These are phyloP conservation scores for Picea abies DNA, from an alignment of 83 land plant species.

Conservation along the genomic window DNA sequence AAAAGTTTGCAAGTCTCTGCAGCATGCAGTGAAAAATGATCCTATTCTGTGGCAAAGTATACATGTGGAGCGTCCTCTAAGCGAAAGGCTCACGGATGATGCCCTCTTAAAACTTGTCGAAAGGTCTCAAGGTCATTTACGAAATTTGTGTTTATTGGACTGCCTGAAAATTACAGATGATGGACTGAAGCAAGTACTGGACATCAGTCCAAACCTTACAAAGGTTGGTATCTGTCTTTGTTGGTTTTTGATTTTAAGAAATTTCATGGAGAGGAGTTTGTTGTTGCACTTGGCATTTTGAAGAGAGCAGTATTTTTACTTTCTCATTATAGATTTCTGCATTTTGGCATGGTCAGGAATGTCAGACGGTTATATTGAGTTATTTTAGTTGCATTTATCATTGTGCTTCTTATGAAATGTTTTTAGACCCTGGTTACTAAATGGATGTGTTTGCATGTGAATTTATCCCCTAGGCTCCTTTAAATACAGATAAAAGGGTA, in stretches of 20 bases:
- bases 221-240: constrained; percentile 20
- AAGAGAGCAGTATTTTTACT: no score
- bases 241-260: background rate
- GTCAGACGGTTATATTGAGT: background rate
- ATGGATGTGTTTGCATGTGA: background rate
- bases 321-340: background rate
- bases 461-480: background rate
- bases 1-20: constrained; percentile 49
- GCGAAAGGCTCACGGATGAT: constrained; percentile 57
- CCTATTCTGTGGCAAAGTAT: constrained; percentile 50
- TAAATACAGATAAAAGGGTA: background rate
- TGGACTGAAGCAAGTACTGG: constrained; percentile 53
- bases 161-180: constrained; percentile 55
- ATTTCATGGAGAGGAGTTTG: background rate
- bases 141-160: constrained; percentile 43
- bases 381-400: background rate
- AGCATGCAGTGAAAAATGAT: constrained; percentile 40
- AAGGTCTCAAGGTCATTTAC: constrained; percentile 58
- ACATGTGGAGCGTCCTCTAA: constrained; percentile 36
- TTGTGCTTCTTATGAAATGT: background rate
- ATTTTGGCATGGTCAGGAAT: background rate
- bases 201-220: constrained; percentile 40
- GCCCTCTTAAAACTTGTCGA: constrained; percentile 40
- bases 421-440: background rate
- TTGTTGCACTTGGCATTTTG: no score